Conservation (phyloP, 495 filamentous ascomycete genomes). For the Astrothelium macrocarpum region DNA sequence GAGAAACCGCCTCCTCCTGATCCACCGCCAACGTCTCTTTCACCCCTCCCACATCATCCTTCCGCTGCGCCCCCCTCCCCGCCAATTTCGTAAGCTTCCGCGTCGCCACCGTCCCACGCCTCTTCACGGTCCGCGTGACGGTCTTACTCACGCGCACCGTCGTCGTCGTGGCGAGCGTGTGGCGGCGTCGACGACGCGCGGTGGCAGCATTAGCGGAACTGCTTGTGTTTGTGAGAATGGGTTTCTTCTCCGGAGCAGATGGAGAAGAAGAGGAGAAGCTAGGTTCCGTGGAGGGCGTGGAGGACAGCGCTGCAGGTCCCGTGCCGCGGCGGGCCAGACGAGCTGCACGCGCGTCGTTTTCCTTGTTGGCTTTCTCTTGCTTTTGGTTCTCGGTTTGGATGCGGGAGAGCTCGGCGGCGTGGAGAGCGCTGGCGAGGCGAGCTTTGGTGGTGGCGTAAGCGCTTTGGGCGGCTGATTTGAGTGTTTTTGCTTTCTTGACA, state of each 20-base stretch:
- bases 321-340: background rate
- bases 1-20: background rate
- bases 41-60: background rate
- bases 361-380: background rate
- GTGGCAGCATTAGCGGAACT: background rate
- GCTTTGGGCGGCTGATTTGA: background rate
- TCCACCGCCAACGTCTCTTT: background rate
- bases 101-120: no score
- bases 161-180: background rate
- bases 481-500: background rate
- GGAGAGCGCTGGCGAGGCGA: background rate
- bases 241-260: background rate
- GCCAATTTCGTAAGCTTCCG: no score
- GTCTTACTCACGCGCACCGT: background rate
- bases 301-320: no score
- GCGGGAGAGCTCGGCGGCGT: background rate
- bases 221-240: background rate
- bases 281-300: background rate
- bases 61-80: background rate
- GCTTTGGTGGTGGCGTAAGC: background rate
- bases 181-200: background rate
- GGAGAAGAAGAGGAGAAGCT: background rate
- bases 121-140: background rate
- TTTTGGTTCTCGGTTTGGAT: background rate
- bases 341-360: conserved; percentile 1